Conservation (phyloP, 345 rosid genomes). For the Heritiera littoralis region DNA sequence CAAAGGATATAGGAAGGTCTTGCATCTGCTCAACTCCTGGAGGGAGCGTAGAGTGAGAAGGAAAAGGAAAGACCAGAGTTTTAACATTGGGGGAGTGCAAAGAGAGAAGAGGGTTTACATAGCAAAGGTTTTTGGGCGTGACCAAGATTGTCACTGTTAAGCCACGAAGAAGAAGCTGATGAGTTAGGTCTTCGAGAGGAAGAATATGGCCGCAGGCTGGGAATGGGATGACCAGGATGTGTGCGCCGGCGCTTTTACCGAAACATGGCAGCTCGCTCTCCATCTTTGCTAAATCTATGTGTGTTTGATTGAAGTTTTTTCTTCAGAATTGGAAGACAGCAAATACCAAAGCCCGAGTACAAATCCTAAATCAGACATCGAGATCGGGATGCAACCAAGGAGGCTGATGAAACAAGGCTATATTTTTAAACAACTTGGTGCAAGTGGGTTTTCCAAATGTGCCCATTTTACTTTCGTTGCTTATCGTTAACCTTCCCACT, state of each 20-base stretch:
- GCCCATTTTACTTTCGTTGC: no score
- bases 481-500: background rate
- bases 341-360: background rate
- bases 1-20: constrained; percentile 28
- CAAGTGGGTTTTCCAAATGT: background rate
- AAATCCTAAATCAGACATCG: no score
- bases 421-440: background rate
- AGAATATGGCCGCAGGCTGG: constrained; percentile 46
- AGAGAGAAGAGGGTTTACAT: constrained; percentile 32
- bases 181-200: constrained; percentile 41
- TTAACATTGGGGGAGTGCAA: constrained; percentile 29
- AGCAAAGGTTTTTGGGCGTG: constrained; percentile 42
- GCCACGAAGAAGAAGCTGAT: constrained; percentile 37
- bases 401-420: background rate
- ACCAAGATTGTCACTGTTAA: constrained; percentile 34
- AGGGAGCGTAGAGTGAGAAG: constrained; percentile 41
- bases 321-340: background rate
- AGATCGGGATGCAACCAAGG: background rate
- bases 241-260: background rate
- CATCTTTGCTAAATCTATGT: background rate
- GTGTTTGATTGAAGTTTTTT: background rate
- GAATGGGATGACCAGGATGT: constrained; percentile 41
- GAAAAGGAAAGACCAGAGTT: constrained; percentile 44
- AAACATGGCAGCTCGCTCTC: background rate
- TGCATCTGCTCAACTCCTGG: constrained; percentile 37